Percentiles rank a stretch among this genome's conserved stretches.
Evolutionary conservation across 73 alveolate species (phyloP).

Genomic region (Paramecium biaurelia): DNA sequence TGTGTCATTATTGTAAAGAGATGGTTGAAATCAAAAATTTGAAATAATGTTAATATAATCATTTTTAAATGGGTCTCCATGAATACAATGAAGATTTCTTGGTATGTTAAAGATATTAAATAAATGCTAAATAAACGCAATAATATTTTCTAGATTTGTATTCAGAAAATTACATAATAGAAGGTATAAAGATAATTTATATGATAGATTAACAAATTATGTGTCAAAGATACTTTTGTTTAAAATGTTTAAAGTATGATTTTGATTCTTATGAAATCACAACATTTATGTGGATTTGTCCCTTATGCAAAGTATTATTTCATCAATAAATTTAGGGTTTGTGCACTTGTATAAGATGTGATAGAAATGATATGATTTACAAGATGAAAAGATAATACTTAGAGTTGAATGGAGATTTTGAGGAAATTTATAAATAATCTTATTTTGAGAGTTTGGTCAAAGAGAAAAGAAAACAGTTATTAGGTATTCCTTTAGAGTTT

Average conservation of each 20-base stretch:
- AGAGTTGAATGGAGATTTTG: slow-evolving; percentile 1
- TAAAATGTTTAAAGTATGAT: slow-evolving; percentile 23
- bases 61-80: background rate
- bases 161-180: background rate
- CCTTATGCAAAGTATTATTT: slow-evolving; percentile 17
- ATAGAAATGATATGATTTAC: slow-evolving; percentile 12
- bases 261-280: slow-evolving; percentile 6
- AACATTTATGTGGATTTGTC: background rate
- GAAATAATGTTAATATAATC: background rate
- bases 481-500: background rate
- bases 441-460: background rate
- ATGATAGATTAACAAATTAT: background rate
- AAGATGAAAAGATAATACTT: background rate
- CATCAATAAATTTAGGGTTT: background rate
- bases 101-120: background rate
- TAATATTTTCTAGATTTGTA: background rate
- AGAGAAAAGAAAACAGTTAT: background rate
- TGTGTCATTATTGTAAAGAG: slow-evolving; percentile 26
- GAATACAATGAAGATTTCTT: slow-evolving; percentile 21
- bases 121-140: background rate
- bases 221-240: slow-evolving; percentile 36
- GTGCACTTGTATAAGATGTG: background rate
- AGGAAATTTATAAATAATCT: background rate
- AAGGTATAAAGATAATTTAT: background rate
- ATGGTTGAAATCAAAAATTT: background rate